Evolutionary conservation across 805 yeast genomes (phyloP), one percentile per base, ranked within the genome.

Genomic region (Saccharomyces cerevisiae): DNA sequence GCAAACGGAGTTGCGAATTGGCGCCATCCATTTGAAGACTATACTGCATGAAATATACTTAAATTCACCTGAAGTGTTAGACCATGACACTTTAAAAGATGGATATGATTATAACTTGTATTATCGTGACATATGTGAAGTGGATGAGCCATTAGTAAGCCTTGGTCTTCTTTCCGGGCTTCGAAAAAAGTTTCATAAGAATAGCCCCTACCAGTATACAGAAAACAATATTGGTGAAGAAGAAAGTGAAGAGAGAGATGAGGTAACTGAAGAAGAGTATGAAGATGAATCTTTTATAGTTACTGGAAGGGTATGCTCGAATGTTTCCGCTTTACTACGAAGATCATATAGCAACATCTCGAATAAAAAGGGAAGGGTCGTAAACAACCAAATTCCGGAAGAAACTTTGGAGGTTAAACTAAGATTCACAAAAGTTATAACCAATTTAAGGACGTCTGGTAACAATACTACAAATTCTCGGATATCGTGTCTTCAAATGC

Each of bases 81-180:
- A 56, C 30, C 57, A 60, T 50, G 57, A 59, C 48, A 49, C 51
- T 27, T 46, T 53, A 43, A 55, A 51, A 8, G 51, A 51, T 21
- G 60, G 60, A 8, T 54, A 55, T 26, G 73, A 70, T 50, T 70
- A 66, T 53, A 70, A 69, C 52, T 53, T 70, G 24, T 70, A 70
- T 54, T 70, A 61, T 53, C 64, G 59, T 43, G 73, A 70, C 52
- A 61, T 68, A 13, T 62, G 70, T 50, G 73, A 70, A 47, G 52
- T 56, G 17, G 70, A 67, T 50, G 73, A 70, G 55, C 73, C 73
- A 6, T 59, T 67, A 51, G 73, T 70, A 0, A 68, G 72, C 49
- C 55, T 66, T 28, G 73, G 73, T 1, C 53, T 70, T 24, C 55
- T 70, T 24, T 69, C 72, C 2, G 63, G 64, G 41, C 67, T 70